Percentiles rank a stretch among this genome's conserved stretches.
Evolutionary conservation across 1,284 basidiomycete genomes (phyloP).

Genomic region (Chondrostereum purpureum): DNA sequence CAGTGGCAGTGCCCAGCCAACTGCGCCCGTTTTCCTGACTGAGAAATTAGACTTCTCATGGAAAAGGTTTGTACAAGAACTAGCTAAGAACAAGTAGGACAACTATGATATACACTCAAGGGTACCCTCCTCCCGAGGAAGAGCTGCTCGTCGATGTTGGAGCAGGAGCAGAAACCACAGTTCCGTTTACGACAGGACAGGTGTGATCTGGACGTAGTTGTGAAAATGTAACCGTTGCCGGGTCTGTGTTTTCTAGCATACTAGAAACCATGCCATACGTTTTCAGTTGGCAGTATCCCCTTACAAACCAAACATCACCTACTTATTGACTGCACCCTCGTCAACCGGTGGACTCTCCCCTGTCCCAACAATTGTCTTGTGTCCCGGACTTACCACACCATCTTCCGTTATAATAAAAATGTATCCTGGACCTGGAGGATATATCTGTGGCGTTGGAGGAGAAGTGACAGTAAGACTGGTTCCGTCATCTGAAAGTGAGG

Average conservation of each 20-base stretch:
- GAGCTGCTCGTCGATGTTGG: too few species aligned
- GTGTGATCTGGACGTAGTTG: neutral
- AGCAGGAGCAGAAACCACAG: too few species aligned
- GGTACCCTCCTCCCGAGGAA: too few species aligned
- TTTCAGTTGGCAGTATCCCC: neutral
- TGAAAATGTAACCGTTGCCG: neutral
- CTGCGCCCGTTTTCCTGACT: too few species aligned
- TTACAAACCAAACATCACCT: neutral
- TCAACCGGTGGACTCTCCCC: constrained; percentile 1
- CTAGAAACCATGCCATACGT: neutral
- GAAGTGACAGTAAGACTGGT: neutral
- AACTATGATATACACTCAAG: too few species aligned
- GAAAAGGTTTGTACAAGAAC: too few species aligned
- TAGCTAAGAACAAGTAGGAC: too few species aligned
- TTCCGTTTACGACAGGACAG: too few species aligned
- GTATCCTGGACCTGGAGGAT: constrained; percentile 4
- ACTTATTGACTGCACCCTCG: constrained; percentile 1
- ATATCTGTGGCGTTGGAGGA: constrained; percentile 1
- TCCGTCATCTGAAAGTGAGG: neutral
- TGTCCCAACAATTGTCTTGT: neutral
- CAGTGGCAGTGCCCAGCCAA: too few species aligned
- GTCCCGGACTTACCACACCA: neutral
- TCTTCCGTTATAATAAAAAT: constrained; percentile 2
- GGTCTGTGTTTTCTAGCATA: neutral
- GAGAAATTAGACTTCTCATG: too few species aligned